Base-by-base conservation (phyloP, 139 green algal genomes). In the Desmodesmus armatus region DNA sequence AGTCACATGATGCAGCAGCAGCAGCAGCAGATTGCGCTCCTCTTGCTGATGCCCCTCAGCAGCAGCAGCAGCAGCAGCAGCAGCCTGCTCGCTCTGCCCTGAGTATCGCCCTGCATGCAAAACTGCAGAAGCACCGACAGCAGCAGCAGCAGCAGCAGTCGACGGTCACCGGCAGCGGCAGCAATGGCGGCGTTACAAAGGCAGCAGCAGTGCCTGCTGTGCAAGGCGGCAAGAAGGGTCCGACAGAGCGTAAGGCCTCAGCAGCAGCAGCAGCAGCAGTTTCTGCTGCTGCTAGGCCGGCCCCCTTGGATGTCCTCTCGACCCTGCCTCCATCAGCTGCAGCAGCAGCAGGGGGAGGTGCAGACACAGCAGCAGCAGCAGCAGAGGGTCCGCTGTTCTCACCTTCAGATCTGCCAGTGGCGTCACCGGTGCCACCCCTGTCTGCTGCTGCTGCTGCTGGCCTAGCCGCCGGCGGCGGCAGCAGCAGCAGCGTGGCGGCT, bases 61-160 rank as follows among this genome's bases (percentile, higher is more conserved):
- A 63, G 33, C 74, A 81, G 74, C 74, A 67, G 74, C 49, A 72
- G 76, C 76, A 82, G 55, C 53, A 82, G 76, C 35, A 55, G 55
- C 37, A 53, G 7, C 72, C 41, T 65, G 41, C 13, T 11, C 60
- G 25, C n/a, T n/a, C n/a, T 39, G n/a, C 21, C n/a, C n/a, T 69
- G n/a, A 69, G 60, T 9, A n/a, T 23, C 6, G n/a, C 35, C n/a
- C 60, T 69, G n/a, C 60, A 69, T 39, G n/a, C n/a, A n/a, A n/a
- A n/a, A n/a, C n/a, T n/a, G n/a, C n/a, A n/a, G n/a, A n/a, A n/a
- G n/a, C n/a, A 13, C 47, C 47, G 47, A 4, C 65, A 72, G 15
- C 13, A 29, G 65, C 65, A 72, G 65, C 65, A 72, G 33, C 65
- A 72, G 65, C 33, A 72, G 65, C 33, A 72, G 65, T 65, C 17